Evolutionary conservation across 2,329 filamentous ascomycete genomes (phyloP).

Genomic region (Pseudogymnoascus sp.): DNA sequence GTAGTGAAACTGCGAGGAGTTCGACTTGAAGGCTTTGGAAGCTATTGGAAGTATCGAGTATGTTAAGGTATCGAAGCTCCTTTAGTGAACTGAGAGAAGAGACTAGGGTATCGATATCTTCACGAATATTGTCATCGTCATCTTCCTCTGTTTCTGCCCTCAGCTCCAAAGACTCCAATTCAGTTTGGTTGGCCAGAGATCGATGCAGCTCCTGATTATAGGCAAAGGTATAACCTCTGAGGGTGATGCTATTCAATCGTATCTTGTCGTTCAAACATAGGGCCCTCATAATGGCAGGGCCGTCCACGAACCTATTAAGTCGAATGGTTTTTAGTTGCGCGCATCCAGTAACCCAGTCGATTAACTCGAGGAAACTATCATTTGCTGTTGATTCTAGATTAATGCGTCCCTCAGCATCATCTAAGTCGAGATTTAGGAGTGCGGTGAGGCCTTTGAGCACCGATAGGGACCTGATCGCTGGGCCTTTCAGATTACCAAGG

Average conservation of each 20-base stretch:
- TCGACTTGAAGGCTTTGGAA: conserved; percentile 46
- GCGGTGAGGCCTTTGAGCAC: conserved; percentile 43
- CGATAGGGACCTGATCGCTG: conserved; percentile 44
- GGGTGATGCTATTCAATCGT: conserved; percentile 41
- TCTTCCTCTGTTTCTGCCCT: conserved; percentile 39
- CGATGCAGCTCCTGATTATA: conserved; percentile 47
- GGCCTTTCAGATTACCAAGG: conserved; percentile 41
- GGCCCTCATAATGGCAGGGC: conserved; percentile 46
- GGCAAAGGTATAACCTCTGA: conserved; percentile 44
- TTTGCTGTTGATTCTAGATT: conserved; percentile 47
- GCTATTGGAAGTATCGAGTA: conserved; percentile 46
- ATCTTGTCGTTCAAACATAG: conserved; percentile 43
- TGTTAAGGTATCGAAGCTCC: conserved; percentile 47
- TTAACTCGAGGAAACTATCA: conserved; percentile 45
- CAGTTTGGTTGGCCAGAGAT: conserved; percentile 44
- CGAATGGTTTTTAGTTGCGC: conserved; percentile 43
- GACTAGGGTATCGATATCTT: conserved; percentile 44
- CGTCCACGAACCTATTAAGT: conserved; percentile 46
- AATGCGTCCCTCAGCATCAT: conserved; percentile 37
- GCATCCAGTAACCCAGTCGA: conserved; percentile 51
- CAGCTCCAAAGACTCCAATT: conserved; percentile 41
- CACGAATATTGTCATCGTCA: conserved; percentile 33
- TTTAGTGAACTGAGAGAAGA: conserved; percentile 46
- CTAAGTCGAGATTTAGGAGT: conserved; percentile 44
- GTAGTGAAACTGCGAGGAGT: conserved; percentile 40